phyloP scores from a whole-genome alignment of 2,329 filamentous ascomycete genomes.

The Calonectria pauciramosa region DNA sequence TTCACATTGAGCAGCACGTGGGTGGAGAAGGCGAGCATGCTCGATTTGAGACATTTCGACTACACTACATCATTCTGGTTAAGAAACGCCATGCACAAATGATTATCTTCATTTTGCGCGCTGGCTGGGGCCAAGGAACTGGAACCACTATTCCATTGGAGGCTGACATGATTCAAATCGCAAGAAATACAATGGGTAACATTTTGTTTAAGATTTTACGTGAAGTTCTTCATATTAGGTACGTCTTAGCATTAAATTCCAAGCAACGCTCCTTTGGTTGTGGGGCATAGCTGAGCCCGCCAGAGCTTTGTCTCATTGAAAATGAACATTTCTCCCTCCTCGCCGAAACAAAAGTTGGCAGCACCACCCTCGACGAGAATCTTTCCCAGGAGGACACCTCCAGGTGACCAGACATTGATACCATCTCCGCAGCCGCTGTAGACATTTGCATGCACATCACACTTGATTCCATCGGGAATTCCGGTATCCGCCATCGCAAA shows the following conservation, averaged over 20 bases:
- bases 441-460: conserved; percentile 61
- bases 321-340: conserved; percentile 58
- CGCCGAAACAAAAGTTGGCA: conserved; percentile 64
- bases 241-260: conserved; percentile 11
- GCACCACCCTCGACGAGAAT: conserved; percentile 57
- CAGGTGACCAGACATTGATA: conserved; percentile 62
- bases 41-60: neutral
- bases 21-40: neutral
- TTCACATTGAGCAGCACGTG: neutral
- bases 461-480: conserved; percentile 63
- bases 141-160: neutral
- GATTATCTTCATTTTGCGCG: neutral
- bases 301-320: conserved; percentile 62
- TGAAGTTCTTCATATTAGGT: neutral
- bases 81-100: neutral
- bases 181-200: neutral
- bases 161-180: neutral
- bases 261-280: conserved; percentile 40
- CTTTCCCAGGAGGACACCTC: conserved; percentile 60
- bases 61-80: neutral
- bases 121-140: neutral
- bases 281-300: conserved; percentile 45
- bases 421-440: conserved; percentile 65
- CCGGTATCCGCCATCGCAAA: conserved; percentile 65
- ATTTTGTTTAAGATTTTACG: neutral